Base-by-base conservation (phyloP, 495 filamentous ascomycete species). In the Penicillium coffeae region DNA sequence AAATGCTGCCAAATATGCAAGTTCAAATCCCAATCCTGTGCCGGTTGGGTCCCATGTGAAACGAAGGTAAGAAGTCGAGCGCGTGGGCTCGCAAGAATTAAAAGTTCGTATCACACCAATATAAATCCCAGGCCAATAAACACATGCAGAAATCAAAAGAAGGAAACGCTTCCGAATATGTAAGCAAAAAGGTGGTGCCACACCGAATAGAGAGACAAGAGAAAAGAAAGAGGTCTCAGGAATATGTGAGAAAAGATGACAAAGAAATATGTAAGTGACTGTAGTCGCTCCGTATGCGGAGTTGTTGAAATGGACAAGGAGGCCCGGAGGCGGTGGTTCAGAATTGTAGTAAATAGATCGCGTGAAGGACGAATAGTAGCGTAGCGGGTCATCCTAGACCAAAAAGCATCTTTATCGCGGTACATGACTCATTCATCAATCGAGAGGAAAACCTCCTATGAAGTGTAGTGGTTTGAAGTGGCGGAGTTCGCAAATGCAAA, bases 401-500 rank as follows among this genome's bases (percentile, higher is more conserved):
- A 57, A 57, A 48, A 52, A 60, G 45, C 51, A 45, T 48, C 46
- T 48, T 48, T 52, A 59, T 59, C 48, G 54, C 52, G 44, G 57
- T 51, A 55, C 51, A 55, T 60, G 55, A 58, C 60, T 63, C 60
- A 63, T 63, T 50, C 45, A 60, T 50, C 57, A 51, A 52, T 60
- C 27, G 40, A 30, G 25, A 50, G 19, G 46, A 46, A 34, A 15
- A 36, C 19, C 21, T 55, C 15, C 30, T 33, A 60, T 6, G 42
- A 55, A 43, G 60, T 51, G 47, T 74, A 75, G 54, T 72, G 59
- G 44, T 56, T 67, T 27, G 68, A 63, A 19, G 71, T 71, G 43
- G 63, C 56, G 50, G 74, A 72, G 50, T 68, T 66, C 13, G 57
- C 47, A 56, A 76, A 76, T 22, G 67, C 67, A 43, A 72, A 77